Conservation (phyloP, 805 yeast species). For the Candida qinlingensis region DNA sequence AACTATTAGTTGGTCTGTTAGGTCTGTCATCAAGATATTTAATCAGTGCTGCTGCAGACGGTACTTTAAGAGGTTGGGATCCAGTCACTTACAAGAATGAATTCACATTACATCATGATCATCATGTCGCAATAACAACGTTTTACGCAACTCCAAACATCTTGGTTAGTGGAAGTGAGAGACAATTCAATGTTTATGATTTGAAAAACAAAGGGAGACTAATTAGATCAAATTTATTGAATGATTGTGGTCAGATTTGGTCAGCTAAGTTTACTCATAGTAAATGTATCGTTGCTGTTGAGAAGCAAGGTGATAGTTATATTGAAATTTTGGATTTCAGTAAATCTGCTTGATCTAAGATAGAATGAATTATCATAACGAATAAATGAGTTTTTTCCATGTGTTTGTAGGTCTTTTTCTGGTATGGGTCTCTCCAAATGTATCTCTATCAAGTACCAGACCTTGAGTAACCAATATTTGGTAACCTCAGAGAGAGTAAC, state of each 20-base stretch:
- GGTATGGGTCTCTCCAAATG: too few relatives aligned
- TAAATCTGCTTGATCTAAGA: conserved; percentile 9
- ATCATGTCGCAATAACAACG: conserved; percentile 89
- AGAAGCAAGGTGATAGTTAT: conserved; percentile 61
- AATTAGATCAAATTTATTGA: conserved; percentile 62
- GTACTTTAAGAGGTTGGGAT: conserved; percentile 89
- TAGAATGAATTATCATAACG: background rate
- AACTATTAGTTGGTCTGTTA: conserved; percentile 82
- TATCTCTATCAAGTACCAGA: too few relatives aligned
- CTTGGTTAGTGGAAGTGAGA: conserved; percentile 84
- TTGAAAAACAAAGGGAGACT: conserved; percentile 63
- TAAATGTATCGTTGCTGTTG: conserved; percentile 89
- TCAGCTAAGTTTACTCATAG: conserved; percentile 83
- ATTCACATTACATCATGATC: conserved; percentile 62
- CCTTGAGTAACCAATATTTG: too few relatives aligned
- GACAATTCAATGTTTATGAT: conserved; percentile 85
- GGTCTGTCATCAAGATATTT: conserved; percentile 70
- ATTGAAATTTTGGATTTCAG: conserved; percentile 86
- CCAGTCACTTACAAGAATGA: conserved; percentile 66
- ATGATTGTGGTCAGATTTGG: conserved; percentile 88
- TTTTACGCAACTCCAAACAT: conserved; percentile 83
- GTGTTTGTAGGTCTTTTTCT: too few relatives aligned
- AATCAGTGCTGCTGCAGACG: conserved; percentile 95
- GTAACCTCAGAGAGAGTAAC: too few relatives aligned
- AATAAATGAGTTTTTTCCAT: background rate